These are phyloP conservation scores for Pseudonitzschia pungens DNA, from an alignment of 108 stramenopile species.

Conservation along the genomic window DNA sequence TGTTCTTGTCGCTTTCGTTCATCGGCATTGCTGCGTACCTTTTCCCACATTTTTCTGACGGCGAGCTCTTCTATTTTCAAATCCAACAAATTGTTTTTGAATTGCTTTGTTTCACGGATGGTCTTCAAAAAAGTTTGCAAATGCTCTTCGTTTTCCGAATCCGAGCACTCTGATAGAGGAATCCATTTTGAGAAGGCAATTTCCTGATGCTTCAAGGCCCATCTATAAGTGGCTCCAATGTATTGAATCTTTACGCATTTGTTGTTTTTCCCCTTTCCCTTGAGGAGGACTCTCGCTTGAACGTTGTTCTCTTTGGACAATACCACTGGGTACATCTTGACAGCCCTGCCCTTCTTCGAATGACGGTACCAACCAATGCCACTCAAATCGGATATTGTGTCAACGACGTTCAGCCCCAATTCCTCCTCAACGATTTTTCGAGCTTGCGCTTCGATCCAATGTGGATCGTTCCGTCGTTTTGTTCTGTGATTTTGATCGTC, in stretches of 20 bases:
- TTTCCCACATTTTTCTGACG: constrained; percentile 15
- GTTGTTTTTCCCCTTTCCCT: not conserved
- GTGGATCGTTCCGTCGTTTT: not conserved
- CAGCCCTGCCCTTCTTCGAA: not conserved
- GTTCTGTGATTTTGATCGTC: not conserved
- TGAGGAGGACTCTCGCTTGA: constrained; percentile 4
- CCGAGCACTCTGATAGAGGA: not conserved
- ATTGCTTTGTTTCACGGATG: not conserved
- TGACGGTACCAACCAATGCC: constrained; percentile 3
- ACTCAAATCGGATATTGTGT: not conserved
- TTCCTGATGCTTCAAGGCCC: not conserved
- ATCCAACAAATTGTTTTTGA: constrained; percentile 7
- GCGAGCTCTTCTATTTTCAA: constrained; percentile 16
- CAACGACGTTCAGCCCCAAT: not conserved
- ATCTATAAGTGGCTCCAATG: constrained; percentile 1
- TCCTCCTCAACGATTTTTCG: constrained; percentile 12
- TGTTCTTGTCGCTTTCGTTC: not conserved
- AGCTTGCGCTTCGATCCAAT: constrained; percentile 9
- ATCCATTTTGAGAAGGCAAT: constrained; percentile 8
- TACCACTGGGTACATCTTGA: not conserved
- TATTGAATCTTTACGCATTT: constrained; percentile 5
- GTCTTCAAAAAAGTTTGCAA: not conserved
- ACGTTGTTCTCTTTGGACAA: not conserved
- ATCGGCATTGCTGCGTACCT: not conserved
- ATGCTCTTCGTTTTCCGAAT: constrained; percentile 4